Evolutionary conservation across 805 yeast genomes (phyloP), one percentile per base, ranked within the genome.

Genomic region (Candida lessepsii): DNA sequence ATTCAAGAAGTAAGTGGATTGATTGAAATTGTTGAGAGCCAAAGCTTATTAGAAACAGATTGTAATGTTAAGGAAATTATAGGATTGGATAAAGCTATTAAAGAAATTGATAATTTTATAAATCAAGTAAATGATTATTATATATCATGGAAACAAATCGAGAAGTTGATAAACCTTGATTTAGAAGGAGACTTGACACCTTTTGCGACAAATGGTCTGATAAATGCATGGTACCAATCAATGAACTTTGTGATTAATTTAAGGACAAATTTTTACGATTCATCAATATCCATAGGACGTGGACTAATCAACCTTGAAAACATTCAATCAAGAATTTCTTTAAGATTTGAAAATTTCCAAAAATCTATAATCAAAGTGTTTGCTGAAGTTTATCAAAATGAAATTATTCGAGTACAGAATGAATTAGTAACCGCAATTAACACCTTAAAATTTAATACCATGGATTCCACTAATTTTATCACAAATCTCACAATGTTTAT

Each of bases 291-390:
- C 20, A 34, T 42, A 17, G 47, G 49, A 2, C 43, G 54, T 1
- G 39, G 71, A 11, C 34, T 44, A 0, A 56, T 86, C 26, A 69
- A 75, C 29, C 77, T 69, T 51, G 68, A 71, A 7, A 72, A 71
- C 11, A 82, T 81, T 2, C 84, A 80, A 44, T 54, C 73, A 0
- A 61, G 78, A 26, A 67, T 80, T 5, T 63, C 60, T 27, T 56
- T 79, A 2, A 78, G 75, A 49, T 82, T 76, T 61, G 83, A 80
- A 42, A 47, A 54, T 2, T 83, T 87, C 78, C 83, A 80, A 46
- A 64, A 61, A 29, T 67, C 67, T 2, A 53, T 80, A 5, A 30
- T 73, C 6, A 44, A 48, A 1, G 56, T 56, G 21, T 75, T 80
- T 57, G 61, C 77, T 3, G 57, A 53, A 2, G 50, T 60, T 14